These are phyloP conservation scores for Pyrus pyrifolia DNA, from an alignment of 306 rosid genomes.

Conservation along the genomic window DNA sequence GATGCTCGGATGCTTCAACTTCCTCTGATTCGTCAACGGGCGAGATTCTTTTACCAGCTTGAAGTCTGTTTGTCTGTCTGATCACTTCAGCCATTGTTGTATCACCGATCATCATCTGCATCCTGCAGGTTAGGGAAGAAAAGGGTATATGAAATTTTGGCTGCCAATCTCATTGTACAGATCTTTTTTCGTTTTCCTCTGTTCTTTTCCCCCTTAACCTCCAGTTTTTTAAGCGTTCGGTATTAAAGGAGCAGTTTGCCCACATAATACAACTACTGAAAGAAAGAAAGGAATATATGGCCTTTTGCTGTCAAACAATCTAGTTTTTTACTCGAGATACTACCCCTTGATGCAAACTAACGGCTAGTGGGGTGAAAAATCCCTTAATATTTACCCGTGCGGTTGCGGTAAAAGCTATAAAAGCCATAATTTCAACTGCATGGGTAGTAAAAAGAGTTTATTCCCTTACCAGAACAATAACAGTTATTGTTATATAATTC, in stretches of 20 bases:
- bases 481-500: too few relatives aligned
- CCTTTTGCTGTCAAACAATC: not conserved
- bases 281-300: not conserved
- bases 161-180: conserved; percentile 76
- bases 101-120: not conserved
- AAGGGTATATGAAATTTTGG: conserved; percentile 49
- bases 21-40: conserved; percentile 10
- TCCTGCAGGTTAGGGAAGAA: conserved; percentile 28
- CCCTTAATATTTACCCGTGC: too few relatives aligned
- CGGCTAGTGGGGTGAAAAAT: too few relatives aligned
- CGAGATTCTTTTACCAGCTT: conserved; percentile 24
- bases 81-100: conserved; percentile 24
- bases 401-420: too few relatives aligned
- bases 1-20: conserved; percentile 6
- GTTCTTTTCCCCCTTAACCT: conserved; percentile 14
- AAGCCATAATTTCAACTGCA: too few relatives aligned
- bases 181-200: not conserved
- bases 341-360: too few relatives aligned
- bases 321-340: not conserved
- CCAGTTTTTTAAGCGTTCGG: conserved; percentile 36
- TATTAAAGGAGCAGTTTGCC: conserved; percentile 46
- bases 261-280: conserved; percentile 51
- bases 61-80: conserved; percentile 9
- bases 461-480: too few relatives aligned
- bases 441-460: too few relatives aligned